Base-by-base conservation (phyloP, 441 rosid genomes). In the Hypseocharis bilobata region DNA sequence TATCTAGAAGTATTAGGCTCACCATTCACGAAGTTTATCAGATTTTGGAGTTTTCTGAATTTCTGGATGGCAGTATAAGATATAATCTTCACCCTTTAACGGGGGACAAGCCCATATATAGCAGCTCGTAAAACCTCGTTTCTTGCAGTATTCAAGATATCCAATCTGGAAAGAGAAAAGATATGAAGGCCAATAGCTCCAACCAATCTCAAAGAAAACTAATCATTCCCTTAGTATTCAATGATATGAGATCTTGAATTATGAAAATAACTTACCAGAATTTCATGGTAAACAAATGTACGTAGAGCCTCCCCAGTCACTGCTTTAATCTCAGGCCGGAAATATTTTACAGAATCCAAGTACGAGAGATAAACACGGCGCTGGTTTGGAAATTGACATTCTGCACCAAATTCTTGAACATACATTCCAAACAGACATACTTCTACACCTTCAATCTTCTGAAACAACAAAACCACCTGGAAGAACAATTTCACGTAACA, bases 61-160 rank as follows among this genome's bases (percentile, higher is more conserved):
- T 80, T 95, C 98, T 30, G 99, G 99, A 84, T 95, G 99, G 69
- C 99, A 95, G 71, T 95, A 91, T 56, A 95, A 74, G 66, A 95
- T 95, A 76, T 95, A 92, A 74, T 95, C 99, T 86, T 95, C 99
- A 29, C 99, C 97, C 85, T 95, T 92, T 19, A 95, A 72, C 0
- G 99, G 99, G 29, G 99, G 98, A 81, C 99, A 95, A 51, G 98
- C 98, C 99, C 99, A 95, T 69, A 95, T 92, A 71, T 95, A 92
- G 82, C 99, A 95, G 81, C 98, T 95, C 6, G 99, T 88, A 82
- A 95, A 95, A 65, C 99, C 99, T 68, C 99, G 89, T 67, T 83
- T 78, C 88, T 92, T 95, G 86, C 99, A 95, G 75, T 92, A 95
- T 66, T 95, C 99, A 58, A 95, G 95, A 80, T 95, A 95, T 28